Evolutionary conservation across 148 eudicot species (phyloP).

Genomic region (Limonium bicolor): DNA sequence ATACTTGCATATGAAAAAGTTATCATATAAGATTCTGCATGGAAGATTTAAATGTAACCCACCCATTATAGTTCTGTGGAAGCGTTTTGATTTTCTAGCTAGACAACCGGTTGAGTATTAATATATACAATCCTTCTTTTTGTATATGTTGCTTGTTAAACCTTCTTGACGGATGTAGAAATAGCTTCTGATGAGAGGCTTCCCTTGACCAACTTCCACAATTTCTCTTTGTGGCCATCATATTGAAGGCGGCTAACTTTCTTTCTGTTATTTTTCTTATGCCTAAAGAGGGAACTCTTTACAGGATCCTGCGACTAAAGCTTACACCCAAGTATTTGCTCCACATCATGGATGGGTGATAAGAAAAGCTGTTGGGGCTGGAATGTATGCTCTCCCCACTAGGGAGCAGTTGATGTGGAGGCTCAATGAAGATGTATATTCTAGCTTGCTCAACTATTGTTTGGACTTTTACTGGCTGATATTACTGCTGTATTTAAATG

Average conservation of each 20-base stretch:
- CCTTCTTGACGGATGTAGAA: no score
- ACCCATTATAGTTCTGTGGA: no score
- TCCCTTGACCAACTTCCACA: no score
- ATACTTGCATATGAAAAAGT: no score
- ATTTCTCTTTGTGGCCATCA: background rate
- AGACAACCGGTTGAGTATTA: no score
- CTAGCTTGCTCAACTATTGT: conserved; percentile 1
- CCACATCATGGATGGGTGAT: conserved; percentile 97
- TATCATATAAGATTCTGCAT: no score
- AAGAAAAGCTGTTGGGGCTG: conserved; percentile 89
- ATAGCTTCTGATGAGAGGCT: no score
- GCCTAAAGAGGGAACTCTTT: conserved; percentile 66
- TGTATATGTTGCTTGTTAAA: no score
- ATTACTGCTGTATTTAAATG: background rate
- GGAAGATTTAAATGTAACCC: no score
- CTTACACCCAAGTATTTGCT: conserved; percentile 83
- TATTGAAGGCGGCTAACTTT: background rate
- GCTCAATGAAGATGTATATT: conserved; percentile 93
- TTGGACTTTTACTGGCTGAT: no score
- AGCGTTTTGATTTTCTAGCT: no score
- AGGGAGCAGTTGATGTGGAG: conserved; percentile 54
- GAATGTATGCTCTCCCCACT: conserved; percentile 98
- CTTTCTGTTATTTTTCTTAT: background rate
- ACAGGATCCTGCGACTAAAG: conserved; percentile 72
- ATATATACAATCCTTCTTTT: no score